These are phyloP conservation scores for Aspergillus neotritici DNA, from an alignment of 2,329 filamentous ascomycete species.

Conservation along the genomic window DNA sequence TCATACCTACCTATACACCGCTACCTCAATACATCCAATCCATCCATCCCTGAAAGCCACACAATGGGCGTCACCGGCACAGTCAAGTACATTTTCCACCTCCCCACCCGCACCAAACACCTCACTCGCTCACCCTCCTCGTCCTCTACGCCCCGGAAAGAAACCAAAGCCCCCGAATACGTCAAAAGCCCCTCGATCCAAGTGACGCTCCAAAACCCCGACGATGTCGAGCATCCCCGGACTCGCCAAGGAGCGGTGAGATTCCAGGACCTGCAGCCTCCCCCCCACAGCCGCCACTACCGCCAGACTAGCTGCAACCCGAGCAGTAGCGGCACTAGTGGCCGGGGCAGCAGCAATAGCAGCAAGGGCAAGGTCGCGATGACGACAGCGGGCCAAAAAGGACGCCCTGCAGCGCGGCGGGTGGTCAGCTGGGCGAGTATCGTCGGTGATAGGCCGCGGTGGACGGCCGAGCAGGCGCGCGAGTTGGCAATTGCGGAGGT, in stretches of 20 bases:
- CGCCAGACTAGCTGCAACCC: background rate
- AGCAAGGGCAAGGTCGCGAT: conserved; percentile 2
- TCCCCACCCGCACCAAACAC: conserved; percentile 15
- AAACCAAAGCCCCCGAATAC: conserved; percentile 6
- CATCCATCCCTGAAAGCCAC: background rate
- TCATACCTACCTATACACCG: background rate
- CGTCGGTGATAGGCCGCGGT: conserved; percentile 22
- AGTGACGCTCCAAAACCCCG: conserved; percentile 3
- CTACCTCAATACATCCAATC: background rate
- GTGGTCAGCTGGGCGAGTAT: conserved; percentile 29
- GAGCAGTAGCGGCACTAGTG: conserved; percentile 9
- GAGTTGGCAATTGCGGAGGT: conserved; percentile 23
- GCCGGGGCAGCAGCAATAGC: conserved; percentile 8
- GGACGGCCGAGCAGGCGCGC: conserved; percentile 26
- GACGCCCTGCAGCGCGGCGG: conserved; percentile 16
- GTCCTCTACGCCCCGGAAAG: conserved; percentile 5
- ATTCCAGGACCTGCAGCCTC: background rate
- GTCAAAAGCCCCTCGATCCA: background rate
- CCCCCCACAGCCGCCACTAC: no score
- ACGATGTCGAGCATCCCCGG: background rate
- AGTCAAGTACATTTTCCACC: conserved; percentile 16
- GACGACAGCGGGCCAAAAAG: no score
- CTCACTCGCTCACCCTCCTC: conserved; percentile 5
- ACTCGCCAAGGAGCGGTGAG: conserved; percentile 13
- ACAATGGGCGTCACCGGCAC: conserved; percentile 16